Base-by-base conservation (phyloP, 176 grass and related monocot genomes). In the Sorghum bicolor region DNA sequence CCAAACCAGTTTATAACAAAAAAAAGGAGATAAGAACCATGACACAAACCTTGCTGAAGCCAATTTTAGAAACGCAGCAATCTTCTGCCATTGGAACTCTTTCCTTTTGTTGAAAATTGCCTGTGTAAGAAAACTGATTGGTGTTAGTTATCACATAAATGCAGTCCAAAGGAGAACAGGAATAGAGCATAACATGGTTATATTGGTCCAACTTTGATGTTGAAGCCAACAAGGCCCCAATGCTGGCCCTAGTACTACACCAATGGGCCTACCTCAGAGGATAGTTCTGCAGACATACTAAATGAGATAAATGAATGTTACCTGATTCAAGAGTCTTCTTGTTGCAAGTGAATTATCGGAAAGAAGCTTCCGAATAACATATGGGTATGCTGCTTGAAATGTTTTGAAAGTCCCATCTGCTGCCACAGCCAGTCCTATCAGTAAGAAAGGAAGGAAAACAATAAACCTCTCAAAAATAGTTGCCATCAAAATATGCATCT, bases 331-430 rank as follows among this genome's bases (percentile, higher is more conserved):
- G 69, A 94, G 58, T 76, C 75, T 94, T 85, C 84, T 92, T 61
- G 92, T 89, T 36, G 39, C 84, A 80, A 86, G 73, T 85, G 92
- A 94, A 83, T 94, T 87, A 80, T 94, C 89, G 4, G 83, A 89
- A 24, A 94, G 74, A 80, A 94, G 92, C 72, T 91, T 92, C 82
- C 29, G 76, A 39, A 89, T 74, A 89, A 94, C 92, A 92, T 85
- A 92, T 0, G 89, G 87, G 67, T 94, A 94, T 85, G 92, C 89
- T 72, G 89, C 84, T 85, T 89, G 89, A 89, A 94, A 94, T 76
- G 92, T 94, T 77, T 94, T 94, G 75, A 94, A 94, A 63, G 67
- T 89, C 64, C 58, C 53, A 20, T 92, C 92, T 38, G 74, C 87
- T 72, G 78, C 89, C 9, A 92, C 45, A 2, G 92, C 92, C 70